phyloP scores from a whole-genome alignment of 805 yeast genomes.

The Metschnikowia amazonensis region DNA sequence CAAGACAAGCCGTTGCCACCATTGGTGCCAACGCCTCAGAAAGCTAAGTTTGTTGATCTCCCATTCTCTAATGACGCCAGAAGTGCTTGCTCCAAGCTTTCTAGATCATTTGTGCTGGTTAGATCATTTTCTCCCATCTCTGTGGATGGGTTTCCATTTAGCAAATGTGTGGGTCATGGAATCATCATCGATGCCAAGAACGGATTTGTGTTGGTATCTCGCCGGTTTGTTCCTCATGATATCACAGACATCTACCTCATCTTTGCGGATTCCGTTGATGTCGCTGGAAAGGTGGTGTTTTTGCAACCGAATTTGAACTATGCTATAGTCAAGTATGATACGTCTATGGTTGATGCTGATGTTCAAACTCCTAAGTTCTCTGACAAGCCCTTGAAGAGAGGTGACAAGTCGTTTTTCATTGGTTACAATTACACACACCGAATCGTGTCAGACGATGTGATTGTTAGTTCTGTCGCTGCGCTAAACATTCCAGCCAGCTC shows the following conservation, averaged over 20 bases:
- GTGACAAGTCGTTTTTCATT: constrained; percentile 72
- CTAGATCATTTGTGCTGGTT: constrained; percentile 70
- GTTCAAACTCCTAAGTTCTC: constrained; percentile 65
- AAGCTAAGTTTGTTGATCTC: constrained; percentile 67
- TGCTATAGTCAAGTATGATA: constrained; percentile 80
- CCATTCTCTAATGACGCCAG: constrained; percentile 49
- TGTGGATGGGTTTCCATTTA: constrained; percentile 69
- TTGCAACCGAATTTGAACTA: constrained; percentile 86
- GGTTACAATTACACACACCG: constrained; percentile 74
- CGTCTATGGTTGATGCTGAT: constrained; percentile 66
- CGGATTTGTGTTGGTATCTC: constrained; percentile 77
- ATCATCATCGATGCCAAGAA: constrained; percentile 74
- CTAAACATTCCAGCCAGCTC: constrained; percentile 67
- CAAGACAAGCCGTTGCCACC: constrained; percentile 65
- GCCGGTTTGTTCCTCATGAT: constrained; percentile 80
- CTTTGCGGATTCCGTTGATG: constrained; percentile 78
- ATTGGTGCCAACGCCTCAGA: constrained; percentile 46
- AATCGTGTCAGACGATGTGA: constrained; percentile 68
- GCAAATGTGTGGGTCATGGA: constrained; percentile 65
- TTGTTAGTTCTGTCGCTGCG: constrained; percentile 72
- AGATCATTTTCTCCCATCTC: constrained; percentile 62
- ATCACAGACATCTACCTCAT: constrained; percentile 70
- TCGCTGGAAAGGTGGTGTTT: constrained; percentile 77
- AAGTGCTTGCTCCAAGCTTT: constrained; percentile 50
- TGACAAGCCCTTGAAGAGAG: constrained; percentile 56